Percentiles rank a stretch among this genome's conserved stretches.
These are phyloP conservation scores for Tilletia setariae DNA, from an alignment of 1,284 basidiomycete species.

Conservation along the genomic window DNA sequence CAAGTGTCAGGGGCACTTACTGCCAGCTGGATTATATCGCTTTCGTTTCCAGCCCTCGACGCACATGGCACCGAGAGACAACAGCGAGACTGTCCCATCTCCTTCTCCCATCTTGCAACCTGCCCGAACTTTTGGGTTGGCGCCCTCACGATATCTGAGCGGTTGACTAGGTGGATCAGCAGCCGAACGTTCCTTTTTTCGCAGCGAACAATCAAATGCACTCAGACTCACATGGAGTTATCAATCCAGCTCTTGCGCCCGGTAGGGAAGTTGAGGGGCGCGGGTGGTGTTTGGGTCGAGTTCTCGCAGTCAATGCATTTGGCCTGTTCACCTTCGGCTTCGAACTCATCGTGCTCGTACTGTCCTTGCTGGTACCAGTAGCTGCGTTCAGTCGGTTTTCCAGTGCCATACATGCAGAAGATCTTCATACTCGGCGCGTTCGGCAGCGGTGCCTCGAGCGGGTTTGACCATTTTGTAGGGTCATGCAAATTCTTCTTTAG, in stretches of 20 bases:
- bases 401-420: constrained; percentile 90
- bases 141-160: constrained; percentile 30
- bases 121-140: constrained; percentile 35
- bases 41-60: constrained; percentile 82
- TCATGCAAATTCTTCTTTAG: constrained; percentile 52
- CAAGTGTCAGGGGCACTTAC: constrained; percentile 14
- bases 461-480: constrained; percentile 75
- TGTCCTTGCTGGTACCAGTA: constrained; percentile 47
- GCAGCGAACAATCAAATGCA: constrained; percentile 3
- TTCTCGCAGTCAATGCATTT: constrained; percentile 31
- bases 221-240: constrained; percentile 19
- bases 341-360: constrained; percentile 26
- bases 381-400: constrained; percentile 86
- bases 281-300: constrained; percentile 24
- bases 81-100: constrained; percentile 87
- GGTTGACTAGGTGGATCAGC: constrained; percentile 6
- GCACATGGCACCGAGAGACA: constrained; percentile 92
- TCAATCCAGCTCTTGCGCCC: constrained; percentile 43
- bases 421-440: constrained; percentile 88
- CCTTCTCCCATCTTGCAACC: constrained; percentile 60
- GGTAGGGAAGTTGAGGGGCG: constrained; percentile 39
- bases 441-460: constrained; percentile 75
- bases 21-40: constrained; percentile 86
- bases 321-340: constrained; percentile 25
- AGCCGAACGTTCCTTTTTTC: background rate